Evolutionary conservation across 352 stramenopile species (phyloP).

Genomic region (Phytophthora sansomeana): DNA sequence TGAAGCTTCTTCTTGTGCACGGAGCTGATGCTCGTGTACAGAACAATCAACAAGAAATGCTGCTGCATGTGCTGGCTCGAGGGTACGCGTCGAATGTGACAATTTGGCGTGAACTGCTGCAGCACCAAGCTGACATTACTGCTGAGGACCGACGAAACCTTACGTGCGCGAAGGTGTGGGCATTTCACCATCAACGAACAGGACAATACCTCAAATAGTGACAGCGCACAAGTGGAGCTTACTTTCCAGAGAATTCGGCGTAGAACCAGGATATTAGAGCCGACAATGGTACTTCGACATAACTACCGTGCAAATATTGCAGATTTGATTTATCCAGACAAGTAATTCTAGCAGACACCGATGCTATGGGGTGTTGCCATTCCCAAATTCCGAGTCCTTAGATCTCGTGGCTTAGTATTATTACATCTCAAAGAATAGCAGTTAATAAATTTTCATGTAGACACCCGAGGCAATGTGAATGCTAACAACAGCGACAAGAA

Average conservation of each 20-base stretch:
- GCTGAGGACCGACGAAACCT: slow-evolving; percentile 24
- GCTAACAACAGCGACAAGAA: slow-evolving; percentile 33
- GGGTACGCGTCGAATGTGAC: slow-evolving; percentile 33
- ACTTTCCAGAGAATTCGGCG: slow-evolving; percentile 6
- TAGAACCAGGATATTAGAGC: slow-evolving; percentile 9
- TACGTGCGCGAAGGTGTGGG: slow-evolving; percentile 34
- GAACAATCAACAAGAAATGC: slow-evolving; percentile 26
- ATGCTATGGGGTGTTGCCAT: no score
- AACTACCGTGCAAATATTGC: no score
- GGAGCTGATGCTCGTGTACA: slow-evolving; percentile 24
- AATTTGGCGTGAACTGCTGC: slow-evolving; percentile 36
- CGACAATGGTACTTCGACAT: no score
- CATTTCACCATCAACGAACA: slow-evolving; percentile 1
- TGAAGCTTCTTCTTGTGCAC: slow-evolving; percentile 30
- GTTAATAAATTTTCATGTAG: slow-evolving; percentile 3
- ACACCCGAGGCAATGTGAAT: slow-evolving; percentile 29
- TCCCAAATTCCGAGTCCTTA: no score
- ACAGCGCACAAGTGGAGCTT: slow-evolving; percentile 6
- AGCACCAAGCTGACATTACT: slow-evolving; percentile 23
- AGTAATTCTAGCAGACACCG: no score
- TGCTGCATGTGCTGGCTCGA: slow-evolving; percentile 38
- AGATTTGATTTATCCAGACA: no score
- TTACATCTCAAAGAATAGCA: not conserved
- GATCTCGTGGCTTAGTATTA: no score
- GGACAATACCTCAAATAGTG: not conserved